Conservation (phyloP, 768 basidiomycete genomes). For the Kwoniella heveanensis region DNA sequence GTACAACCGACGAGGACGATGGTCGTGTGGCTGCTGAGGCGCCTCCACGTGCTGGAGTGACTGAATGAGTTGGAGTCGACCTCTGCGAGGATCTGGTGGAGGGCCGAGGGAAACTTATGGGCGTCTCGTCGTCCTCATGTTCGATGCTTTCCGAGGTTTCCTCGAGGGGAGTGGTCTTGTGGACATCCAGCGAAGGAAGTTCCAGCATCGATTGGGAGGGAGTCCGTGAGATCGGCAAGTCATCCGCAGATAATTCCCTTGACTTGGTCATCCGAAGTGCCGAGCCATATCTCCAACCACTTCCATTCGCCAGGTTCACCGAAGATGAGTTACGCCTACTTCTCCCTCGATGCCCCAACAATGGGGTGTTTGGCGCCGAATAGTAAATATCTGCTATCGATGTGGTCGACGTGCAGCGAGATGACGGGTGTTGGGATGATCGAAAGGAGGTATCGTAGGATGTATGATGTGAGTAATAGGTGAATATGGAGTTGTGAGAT, state of each 20-base stretch:
- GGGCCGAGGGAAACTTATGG: not conserved
- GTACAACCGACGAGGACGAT: slow-evolving; percentile 8
- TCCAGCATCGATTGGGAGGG: not conserved
- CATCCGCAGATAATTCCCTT: not conserved
- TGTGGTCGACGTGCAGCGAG: slow-evolving; percentile 24
- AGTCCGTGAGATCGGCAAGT: not conserved
- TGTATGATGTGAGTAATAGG: slow-evolving; percentile 24
- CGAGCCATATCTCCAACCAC: slow-evolving; percentile 12
- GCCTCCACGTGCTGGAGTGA: not conserved
- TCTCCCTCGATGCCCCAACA: not conserved
- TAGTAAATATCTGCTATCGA: slow-evolving; percentile 52
- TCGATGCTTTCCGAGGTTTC: not conserved
- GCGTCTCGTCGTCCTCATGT: not conserved
- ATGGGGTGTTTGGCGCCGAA: slow-evolving; percentile 41
- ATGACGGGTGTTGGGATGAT: slow-evolving; percentile 10
- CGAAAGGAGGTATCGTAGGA: slow-evolving; percentile 10
- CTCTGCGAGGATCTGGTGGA: not conserved
- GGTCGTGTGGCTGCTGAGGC: not conserved
- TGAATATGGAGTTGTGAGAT: slow-evolving; percentile 30
- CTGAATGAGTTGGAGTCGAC: not conserved
- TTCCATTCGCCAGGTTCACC: not conserved
- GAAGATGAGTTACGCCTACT: slow-evolving; percentile 14
- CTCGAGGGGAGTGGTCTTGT: slow-evolving; percentile 7
- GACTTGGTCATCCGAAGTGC: slow-evolving; percentile 26
- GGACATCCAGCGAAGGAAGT: not conserved